These are phyloP conservation scores for Priceomyces carsonii DNA, from an alignment of 805 yeast genomes.

Conservation along the genomic window DNA sequence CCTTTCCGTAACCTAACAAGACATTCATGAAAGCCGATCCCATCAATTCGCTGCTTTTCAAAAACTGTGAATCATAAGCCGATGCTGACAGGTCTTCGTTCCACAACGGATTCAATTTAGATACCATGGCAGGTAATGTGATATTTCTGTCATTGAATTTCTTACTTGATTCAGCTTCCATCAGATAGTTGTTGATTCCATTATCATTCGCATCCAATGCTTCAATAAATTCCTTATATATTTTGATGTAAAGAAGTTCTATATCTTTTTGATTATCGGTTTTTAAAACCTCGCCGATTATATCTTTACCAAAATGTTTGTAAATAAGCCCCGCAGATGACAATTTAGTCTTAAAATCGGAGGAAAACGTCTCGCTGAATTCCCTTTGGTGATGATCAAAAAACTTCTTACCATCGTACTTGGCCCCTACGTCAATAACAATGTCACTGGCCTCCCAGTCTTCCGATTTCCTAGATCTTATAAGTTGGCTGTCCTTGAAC, in stretches of 20 bases:
- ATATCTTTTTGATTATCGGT: slow-evolving; percentile 41
- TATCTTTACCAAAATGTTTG: slow-evolving; percentile 79
- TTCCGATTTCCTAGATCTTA: slow-evolving; percentile 81
- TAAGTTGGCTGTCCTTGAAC: slow-evolving; percentile 63
- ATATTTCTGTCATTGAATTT: slow-evolving; percentile 72
- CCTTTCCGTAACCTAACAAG: slow-evolving; percentile 69
- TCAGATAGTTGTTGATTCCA: slow-evolving; percentile 73
- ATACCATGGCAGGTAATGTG: slow-evolving; percentile 74
- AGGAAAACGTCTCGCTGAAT: slow-evolving; percentile 72
- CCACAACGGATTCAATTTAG: slow-evolving; percentile 86
- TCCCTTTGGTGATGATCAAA: slow-evolving; percentile 98
- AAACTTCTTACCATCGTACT: slow-evolving; percentile 80
- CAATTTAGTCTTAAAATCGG: slow-evolving; percentile 68
- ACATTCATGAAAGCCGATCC: slow-evolving; percentile 74
- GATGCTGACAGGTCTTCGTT: slow-evolving; percentile 65
- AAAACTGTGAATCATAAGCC: slow-evolving; percentile 65
- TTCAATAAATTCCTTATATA: slow-evolving; percentile 87
- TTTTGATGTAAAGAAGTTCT: slow-evolving; percentile 66
- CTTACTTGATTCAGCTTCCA: slow-evolving; percentile 53
- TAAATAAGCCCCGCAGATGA: slow-evolving; percentile 93
- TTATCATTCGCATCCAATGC: slow-evolving; percentile 95
- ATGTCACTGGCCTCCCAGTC: slow-evolving; percentile 87
- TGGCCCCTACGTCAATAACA: slow-evolving; percentile 92
- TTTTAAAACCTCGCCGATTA: slow-evolving; percentile 52
- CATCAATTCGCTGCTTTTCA: slow-evolving; percentile 75